Base-by-base conservation (phyloP, 805 yeast genomes). In the Starmerella powellii region DNA sequence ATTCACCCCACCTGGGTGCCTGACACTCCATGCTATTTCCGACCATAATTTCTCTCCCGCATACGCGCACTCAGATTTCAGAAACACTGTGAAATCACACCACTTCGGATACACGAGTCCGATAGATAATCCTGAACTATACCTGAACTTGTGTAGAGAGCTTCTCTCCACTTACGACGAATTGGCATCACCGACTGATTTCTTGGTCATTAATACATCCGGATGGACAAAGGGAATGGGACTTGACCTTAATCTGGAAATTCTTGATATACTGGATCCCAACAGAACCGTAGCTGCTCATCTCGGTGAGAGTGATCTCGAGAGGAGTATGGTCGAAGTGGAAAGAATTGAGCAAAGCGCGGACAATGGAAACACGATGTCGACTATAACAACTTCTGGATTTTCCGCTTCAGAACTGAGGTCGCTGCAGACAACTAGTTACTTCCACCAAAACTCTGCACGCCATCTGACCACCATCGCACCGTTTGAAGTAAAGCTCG, bases 151-250 rank as follows among this genome's bases (percentile, higher is more conserved):
- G 15, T 61, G 75, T 3, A 55, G 59, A 28, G 56, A 65, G 3
- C 58, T 83, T 16, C 56, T 71, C 8, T 50, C 55, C 2, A 55
- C 56, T 12, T 71, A 61, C 19, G 19, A 28, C 5, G 19, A 10
- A 2, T 17, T 23, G 2, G 16, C 42, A 12, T 18, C 36, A 4
- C 27, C 32, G 1, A 33, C 18, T 6, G 51, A 40, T 6, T 15
- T 33, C 12, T 60, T 85, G 3, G 58, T 86, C 1, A 68, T 87
- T 3, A 86, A 86, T 53, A 73, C 87, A 1, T 88, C 95, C 0
- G 95, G 95, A 0, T 86, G 95, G 95, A 72, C 85, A 24, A 82
- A 81, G 59, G 96, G 95, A 0, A 76, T 74, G 48, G 96, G 96
- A 0, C 66, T 78, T 13, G 78, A 75, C 37, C 61, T 86, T 8